Base-by-base conservation (phyloP, 805 yeast genomes). In the Yamadazyma endophytica region DNA sequence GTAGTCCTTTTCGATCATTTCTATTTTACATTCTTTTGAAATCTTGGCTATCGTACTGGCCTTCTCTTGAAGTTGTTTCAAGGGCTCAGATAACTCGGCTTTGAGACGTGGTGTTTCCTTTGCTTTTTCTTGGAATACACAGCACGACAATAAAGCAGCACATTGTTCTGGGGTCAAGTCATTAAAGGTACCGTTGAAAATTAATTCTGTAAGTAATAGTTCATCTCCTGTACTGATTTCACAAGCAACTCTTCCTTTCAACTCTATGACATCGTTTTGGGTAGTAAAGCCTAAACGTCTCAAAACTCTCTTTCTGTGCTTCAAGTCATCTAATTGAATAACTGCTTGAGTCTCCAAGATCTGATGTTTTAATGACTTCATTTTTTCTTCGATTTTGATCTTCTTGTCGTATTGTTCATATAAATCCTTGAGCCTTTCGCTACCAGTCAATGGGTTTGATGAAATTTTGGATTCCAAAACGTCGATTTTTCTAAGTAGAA, bases 91-190 rank as follows among this genome's bases (percentile, higher is more conserved):
- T 31, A 92, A 68, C 45, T 88, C 96, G 0, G 95, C 88, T 46
- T 84, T 79, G 46, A 92, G 67, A 43, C 90, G 75, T 31, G 96
- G 92, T 0, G 78, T 73, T 51, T 85, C 95, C 53, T 88, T 88
- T 24, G 95, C 84, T 50, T 94, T 76, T 54, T 94, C 99, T 57
- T 92, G 96, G 74, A 92, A 92, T 4, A 94, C 97, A 59, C 90
- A 92, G 61, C 97, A 88, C 21, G 96, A 88, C 31, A 92, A 61
- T 32, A 92, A 61, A 0, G 97, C 86, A 9, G 97, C 97, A 57
- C 94, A 79, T 55, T 88, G 96, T 47, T 85, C 95, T 2, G 96
- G 81, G 4, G 79, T 70, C 39, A 92, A 67, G 30, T 87, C 96
- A 47, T 80, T 87, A 65, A 92, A 92, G 15, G 85, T 83, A 74